Conservation (phyloP, 371 early-diverging fungal species). For the Mortierella sp. region DNA sequence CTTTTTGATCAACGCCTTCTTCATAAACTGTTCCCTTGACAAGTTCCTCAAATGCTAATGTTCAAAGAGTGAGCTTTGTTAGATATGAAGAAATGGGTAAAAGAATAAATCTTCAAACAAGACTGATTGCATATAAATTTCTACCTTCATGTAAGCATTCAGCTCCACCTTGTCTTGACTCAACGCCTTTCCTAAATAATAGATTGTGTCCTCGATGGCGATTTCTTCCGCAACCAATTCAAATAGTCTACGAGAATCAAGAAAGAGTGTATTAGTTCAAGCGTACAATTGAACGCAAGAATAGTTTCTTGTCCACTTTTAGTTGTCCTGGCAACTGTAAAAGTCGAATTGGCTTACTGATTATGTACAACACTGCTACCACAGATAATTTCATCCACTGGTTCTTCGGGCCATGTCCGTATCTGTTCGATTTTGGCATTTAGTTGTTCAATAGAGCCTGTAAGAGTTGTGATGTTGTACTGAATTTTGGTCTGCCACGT, state of each 20-base stretch:
- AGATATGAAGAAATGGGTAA: neutral
- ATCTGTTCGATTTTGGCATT: conserved; percentile 60
- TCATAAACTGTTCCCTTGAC: conserved; percentile 90
- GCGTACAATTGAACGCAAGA: neutral
- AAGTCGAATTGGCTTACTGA: conserved; percentile 67
- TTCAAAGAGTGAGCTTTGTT: neutral
- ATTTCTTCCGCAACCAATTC: conserved; percentile 91
- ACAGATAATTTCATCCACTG: conserved; percentile 76
- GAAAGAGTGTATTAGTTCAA: neutral
- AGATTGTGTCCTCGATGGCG: conserved; percentile 92
- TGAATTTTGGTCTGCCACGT: conserved; percentile 30
- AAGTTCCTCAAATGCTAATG: conserved; percentile 79
- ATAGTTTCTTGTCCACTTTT: neutral
- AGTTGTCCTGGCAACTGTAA: neutral
- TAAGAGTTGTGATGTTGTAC: conserved; percentile 37
- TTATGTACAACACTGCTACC: conserved; percentile 81
- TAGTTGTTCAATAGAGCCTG: conserved; percentile 41
- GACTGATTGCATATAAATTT: conserved; percentile 10
- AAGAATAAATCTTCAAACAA: conserved; percentile 23
- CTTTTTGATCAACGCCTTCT: conserved; percentile 85
- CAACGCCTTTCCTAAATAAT: conserved; percentile 83
- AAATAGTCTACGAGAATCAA: conserved; percentile 69
- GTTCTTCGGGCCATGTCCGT: conserved; percentile 71
- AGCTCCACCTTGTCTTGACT: conserved; percentile 77
- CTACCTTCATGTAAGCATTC: conserved; percentile 77